Percentiles rank a stretch among this genome's conserved stretches.
These are phyloP conservation scores for Chrysoporthe deuterocubensis DNA, from an alignment of 2,329 filamentous ascomycete genomes.

Conservation along the genomic window DNA sequence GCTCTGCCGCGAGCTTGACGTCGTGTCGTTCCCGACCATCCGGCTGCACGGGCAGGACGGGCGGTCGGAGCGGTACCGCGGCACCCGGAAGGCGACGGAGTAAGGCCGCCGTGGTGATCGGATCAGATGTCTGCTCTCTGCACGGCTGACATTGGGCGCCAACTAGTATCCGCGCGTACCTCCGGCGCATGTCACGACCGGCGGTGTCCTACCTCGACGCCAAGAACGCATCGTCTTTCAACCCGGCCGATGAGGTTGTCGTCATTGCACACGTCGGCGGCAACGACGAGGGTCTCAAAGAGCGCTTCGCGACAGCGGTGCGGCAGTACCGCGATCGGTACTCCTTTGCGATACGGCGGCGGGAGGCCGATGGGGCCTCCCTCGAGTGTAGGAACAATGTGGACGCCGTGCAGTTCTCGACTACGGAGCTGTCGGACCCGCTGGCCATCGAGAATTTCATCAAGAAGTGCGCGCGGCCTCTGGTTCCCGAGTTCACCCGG, in stretches of 20 bases:
- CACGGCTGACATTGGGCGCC: neutral
- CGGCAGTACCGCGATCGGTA: conserved; percentile 44
- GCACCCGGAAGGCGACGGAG: conserved; percentile 24
- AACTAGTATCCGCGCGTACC: conserved; percentile 36
- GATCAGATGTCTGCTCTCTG: neutral
- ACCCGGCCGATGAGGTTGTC: conserved; percentile 44
- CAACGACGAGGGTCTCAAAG: conserved; percentile 36
- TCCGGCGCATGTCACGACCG: conserved; percentile 37
- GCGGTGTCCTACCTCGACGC: conserved; percentile 35
- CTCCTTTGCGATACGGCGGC: conserved; percentile 44
- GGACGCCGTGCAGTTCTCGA: conserved; percentile 41
- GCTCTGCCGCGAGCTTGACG: conserved; percentile 24
- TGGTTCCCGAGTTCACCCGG: conserved; percentile 50
- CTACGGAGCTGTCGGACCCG: conserved; percentile 39
- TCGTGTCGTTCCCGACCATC: conserved; percentile 27
- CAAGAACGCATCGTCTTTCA: conserved; percentile 39
- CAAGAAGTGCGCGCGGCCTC: conserved; percentile 41
- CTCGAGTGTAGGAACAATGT: conserved; percentile 47
- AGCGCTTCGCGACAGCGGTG: conserved; percentile 41
- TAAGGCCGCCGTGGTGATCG: neutral
- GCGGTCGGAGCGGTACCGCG: conserved; percentile 25
- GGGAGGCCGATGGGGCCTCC: conserved; percentile 19
- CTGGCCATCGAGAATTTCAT: conserved; percentile 44
- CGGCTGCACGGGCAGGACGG: conserved; percentile 26
- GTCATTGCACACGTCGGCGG: conserved; percentile 45